These are phyloP conservation scores for Rhododendron ferrugineum DNA, from an alignment of 148 eudicot species.

Conservation along the genomic window DNA sequence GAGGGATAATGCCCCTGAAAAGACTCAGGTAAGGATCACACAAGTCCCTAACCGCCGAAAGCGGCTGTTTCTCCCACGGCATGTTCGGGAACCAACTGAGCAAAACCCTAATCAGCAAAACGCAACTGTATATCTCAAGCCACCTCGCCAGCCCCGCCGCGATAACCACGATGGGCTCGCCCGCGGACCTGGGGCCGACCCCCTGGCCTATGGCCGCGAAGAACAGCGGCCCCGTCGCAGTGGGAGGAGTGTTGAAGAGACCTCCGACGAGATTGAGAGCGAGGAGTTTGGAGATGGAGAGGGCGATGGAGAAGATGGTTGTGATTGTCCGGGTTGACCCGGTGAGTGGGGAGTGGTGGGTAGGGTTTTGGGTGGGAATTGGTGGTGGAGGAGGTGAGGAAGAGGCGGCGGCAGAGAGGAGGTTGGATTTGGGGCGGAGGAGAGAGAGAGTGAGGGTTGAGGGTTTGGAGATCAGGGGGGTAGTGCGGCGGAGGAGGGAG, in stretches of 20 bases:
- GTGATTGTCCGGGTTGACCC: not conserved
- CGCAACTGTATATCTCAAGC: not conserved
- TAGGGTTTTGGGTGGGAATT: not conserved
- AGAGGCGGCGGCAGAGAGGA: not conserved
- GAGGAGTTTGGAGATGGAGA: not conserved
- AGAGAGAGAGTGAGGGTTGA: not conserved
- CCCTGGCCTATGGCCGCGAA: not conserved
- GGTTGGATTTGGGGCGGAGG: not conserved
- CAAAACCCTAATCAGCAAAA: not conserved
- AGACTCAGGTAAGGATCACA: not conserved
- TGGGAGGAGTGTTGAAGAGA: not conserved
- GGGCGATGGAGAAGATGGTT: not conserved
- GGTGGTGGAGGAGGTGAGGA: not conserved
- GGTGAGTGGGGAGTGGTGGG: not conserved
- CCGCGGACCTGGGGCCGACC: not conserved
- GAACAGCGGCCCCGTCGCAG: not conserved
- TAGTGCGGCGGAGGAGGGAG: not conserved
- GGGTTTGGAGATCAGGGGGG: not conserved
- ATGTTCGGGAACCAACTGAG: not conserved
- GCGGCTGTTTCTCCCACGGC: not conserved
- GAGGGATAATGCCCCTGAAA: not conserved
- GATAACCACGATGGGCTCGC: not conserved
- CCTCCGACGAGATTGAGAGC: not conserved
- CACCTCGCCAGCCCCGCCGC: not conserved
- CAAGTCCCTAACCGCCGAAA: not conserved